A percentile compares a stretch with the other conserved stretches of the same genome.
These are phyloP conservation scores for Fusarium chlamydosporum DNA, from an alignment of 2,329 filamentous ascomycete genomes.

Conservation along the genomic window DNA sequence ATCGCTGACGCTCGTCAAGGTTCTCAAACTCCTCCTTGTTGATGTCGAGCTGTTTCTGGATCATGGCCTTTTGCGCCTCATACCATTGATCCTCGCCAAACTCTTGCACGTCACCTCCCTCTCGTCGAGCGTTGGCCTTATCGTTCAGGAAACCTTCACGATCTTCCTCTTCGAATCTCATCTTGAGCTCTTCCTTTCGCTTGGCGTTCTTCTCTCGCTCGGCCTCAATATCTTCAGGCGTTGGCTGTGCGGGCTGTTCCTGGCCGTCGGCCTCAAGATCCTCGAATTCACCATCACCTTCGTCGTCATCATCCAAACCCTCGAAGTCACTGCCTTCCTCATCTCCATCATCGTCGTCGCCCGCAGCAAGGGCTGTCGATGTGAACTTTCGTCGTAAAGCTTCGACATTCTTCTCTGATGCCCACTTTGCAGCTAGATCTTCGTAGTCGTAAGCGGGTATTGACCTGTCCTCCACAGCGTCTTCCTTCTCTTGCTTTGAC, in stretches of 20 bases:
- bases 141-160: slow-evolving; percentile 95
- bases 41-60: slow-evolving; percentile 97
- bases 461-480: slow-evolving; percentile 81
- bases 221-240: slow-evolving; percentile 75
- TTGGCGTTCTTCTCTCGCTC: slow-evolving; percentile 93
- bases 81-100: slow-evolving; percentile 99
- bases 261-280: slow-evolving; percentile 80
- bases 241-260: slow-evolving; percentile 55
- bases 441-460: slow-evolving; percentile 86
- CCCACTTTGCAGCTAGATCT: slow-evolving; percentile 87
- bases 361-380: slow-evolving; percentile 68
- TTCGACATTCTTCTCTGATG: slow-evolving; percentile 81
- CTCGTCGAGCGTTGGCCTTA: slow-evolving; percentile 81
- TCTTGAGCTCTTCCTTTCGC: slow-evolving; percentile 92
- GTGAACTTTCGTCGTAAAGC: slow-evolving; percentile 82
- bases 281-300: slow-evolving; percentile 71
- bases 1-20: slow-evolving; percentile 85
- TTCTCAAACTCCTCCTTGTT: slow-evolving; percentile 93
- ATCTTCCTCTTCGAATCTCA: slow-evolving; percentile 97
- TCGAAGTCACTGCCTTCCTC: slow-evolving; percentile 67
- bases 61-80: slow-evolving; percentile 91
- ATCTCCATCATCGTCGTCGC: slow-evolving; percentile 50
- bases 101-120: slow-evolving; percentile 78
- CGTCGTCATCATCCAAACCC: slow-evolving; percentile 67
- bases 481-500: slow-evolving; percentile 74